These are phyloP conservation scores for Amanita pallidorosea DNA, from an alignment of 768 basidiomycete species.

Conservation along the genomic window DNA sequence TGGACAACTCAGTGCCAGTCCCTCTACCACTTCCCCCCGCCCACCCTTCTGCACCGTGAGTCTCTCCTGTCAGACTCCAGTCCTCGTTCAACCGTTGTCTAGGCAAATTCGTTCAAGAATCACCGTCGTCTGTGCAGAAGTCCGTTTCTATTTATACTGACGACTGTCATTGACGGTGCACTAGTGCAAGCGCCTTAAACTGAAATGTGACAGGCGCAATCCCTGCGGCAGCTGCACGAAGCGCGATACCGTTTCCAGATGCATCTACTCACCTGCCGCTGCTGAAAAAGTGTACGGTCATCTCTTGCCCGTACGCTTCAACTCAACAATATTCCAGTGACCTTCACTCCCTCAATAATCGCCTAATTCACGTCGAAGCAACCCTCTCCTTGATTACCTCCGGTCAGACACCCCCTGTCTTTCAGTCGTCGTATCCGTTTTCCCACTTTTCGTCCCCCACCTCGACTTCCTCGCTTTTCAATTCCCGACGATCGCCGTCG, in stretches of 20 bases:
- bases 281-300: constrained; percentile 71
- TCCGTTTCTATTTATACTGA: constrained; percentile 13
- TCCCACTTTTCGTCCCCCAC: constrained; percentile 10
- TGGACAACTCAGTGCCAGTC: background rate
- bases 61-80: background rate
- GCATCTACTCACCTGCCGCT: constrained; percentile 72
- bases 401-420: constrained; percentile 24
- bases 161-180: constrained; percentile 4
- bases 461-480: constrained; percentile 12
- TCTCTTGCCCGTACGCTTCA: constrained; percentile 3
- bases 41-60: constrained; percentile 12
- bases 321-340: constrained; percentile 32
- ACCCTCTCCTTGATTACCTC: constrained; percentile 39
- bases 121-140: constrained; percentile 78
- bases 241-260: constrained; percentile 62
- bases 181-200: constrained; percentile 81
- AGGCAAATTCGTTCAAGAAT: constrained; percentile 68
- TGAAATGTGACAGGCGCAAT: constrained; percentile 72
- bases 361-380: constrained; percentile 61
- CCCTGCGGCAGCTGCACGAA: constrained; percentile 76
- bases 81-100: background rate
- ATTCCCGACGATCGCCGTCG: constrained; percentile 11
- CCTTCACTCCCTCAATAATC: constrained; percentile 75
- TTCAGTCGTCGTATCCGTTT: constrained; percentile 25
- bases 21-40: background rate